Percentiles rank a stretch among this genome's conserved stretches.
phyloP scores from a whole-genome alignment of 768 basidiomycete species.

The Lentinula sp. region DNA sequence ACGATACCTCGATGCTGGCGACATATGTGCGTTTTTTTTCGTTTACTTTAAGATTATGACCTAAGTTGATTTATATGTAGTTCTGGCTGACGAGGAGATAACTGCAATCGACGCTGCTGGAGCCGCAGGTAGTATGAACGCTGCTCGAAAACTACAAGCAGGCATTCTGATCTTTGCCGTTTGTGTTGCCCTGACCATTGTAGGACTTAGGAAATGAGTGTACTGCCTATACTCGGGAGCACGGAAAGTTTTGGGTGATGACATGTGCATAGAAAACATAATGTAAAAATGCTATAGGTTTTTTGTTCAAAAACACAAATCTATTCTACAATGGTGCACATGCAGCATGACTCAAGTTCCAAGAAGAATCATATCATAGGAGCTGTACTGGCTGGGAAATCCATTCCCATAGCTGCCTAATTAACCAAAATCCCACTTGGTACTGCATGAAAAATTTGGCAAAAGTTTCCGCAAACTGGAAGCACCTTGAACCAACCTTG shows the following conservation, averaged over 20 bases:
- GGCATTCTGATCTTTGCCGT: not conserved
- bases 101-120: conserved; percentile 54
- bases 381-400: not conserved
- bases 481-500: not conserved
- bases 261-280: not conserved
- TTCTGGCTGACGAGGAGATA: conserved; percentile 45
- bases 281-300: not conserved
- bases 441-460: conserved; percentile 3
- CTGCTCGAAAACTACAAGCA: not conserved
- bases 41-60: not conserved
- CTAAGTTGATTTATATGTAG: conserved; percentile 20
- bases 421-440: not conserved
- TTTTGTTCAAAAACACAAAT: not conserved
- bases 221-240: not conserved
- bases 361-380: not conserved
- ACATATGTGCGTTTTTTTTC: conserved; percentile 39
- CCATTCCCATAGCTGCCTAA: not conserved
- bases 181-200: not conserved
- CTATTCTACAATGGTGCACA: not conserved
- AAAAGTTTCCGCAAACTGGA: conserved; percentile 3
- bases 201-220: not conserved
- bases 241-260: not conserved
- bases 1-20: conserved; percentile 63
- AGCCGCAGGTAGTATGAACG: conserved; percentile 14
- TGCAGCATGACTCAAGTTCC: not conserved